phyloP scores from a whole-genome alignment of 2,329 filamentous ascomycete genomes.

The Colletotrichum plurivorum region DNA sequence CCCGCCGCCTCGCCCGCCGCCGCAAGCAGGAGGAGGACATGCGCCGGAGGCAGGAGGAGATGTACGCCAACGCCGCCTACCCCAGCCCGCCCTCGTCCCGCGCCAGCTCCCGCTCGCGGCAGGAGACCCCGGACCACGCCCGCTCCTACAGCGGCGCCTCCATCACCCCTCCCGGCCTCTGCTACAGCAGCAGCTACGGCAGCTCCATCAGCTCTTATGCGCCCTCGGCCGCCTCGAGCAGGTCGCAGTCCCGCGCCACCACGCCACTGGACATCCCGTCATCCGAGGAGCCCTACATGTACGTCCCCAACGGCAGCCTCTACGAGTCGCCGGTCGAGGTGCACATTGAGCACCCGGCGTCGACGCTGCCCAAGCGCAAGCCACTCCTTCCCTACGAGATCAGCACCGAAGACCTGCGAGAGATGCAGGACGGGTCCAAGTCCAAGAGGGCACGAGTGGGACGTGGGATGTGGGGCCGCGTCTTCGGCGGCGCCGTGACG shows the following conservation, averaged over 20 bases:
- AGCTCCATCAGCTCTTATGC: conserved; percentile 61
- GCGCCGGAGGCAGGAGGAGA: conserved; percentile 54
- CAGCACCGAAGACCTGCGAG: conserved; percentile 65
- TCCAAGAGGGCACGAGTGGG: conserved; percentile 63
- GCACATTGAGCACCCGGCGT: conserved; percentile 55
- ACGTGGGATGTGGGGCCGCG: conserved; percentile 67
- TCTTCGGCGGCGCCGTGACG: conserved; percentile 62
- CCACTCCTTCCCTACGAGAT: conserved; percentile 68
- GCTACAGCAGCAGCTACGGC: conserved; percentile 57
- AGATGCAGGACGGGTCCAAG: conserved; percentile 63
- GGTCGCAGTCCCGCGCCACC: conserved; percentile 60
- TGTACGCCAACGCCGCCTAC: conserved; percentile 52
- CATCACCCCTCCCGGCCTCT: conserved; percentile 62
- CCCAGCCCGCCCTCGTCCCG: conserved; percentile 63
- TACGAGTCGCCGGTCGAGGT: conserved; percentile 67
- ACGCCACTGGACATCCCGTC: conserved; percentile 64
- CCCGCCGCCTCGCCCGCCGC: conserved; percentile 64
- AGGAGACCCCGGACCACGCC: conserved; percentile 56
- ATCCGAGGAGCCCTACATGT: conserved; percentile 59
- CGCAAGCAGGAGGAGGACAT: conserved; percentile 59
- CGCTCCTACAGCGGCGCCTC: conserved; percentile 54
- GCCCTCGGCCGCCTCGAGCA: conserved; percentile 61
- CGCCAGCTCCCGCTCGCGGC: conserved; percentile 56
- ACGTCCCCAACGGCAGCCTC: conserved; percentile 55
- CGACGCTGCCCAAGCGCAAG: conserved; percentile 49